Evolutionary conservation across 352 stramenopile species (phyloP).

Genomic region (Saprolegnia diclina): DNA sequence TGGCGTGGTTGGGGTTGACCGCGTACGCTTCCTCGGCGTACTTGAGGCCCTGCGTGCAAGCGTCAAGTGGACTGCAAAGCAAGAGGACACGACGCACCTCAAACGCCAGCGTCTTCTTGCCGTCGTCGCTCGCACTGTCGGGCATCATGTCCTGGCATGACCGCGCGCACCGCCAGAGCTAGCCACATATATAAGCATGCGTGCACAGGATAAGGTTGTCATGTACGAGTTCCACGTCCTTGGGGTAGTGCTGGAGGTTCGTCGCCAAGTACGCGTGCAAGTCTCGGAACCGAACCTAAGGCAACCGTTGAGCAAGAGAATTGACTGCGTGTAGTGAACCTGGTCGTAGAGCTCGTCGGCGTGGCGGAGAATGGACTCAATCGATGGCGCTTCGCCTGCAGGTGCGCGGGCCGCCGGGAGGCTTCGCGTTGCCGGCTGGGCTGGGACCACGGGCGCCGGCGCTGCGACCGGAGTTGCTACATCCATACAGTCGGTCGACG

Average conservation of each 20-base stretch:
- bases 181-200: neutral
- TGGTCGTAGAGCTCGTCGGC: conserved; percentile 50
- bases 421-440: conserved; percentile 1
- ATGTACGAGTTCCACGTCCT: conserved; percentile 47
- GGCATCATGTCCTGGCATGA: conserved; percentile 57
- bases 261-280: conserved; percentile 35
- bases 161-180: conserved; percentile 61
- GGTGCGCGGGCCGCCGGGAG: conserved; percentile 41
- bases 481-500: neutral
- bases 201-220: neutral
- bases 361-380: conserved; percentile 34
- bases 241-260: conserved; percentile 36
- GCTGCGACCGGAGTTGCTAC: conserved; percentile 3
- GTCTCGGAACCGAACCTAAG: conserved; percentile 2
- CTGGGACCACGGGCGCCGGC: neutral
- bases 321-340: conserved; percentile 23
- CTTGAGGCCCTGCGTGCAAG: conserved; percentile 31
- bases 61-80: neutral
- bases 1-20: conserved; percentile 39
- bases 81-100: conserved; percentile 28
- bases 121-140: conserved; percentile 34
- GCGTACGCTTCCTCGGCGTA: conserved; percentile 50
- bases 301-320: neutral
- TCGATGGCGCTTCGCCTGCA: conserved; percentile 23
- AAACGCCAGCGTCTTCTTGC: conserved; percentile 51